Evolutionary conservation across 371 early-diverging fungal genomes (phyloP).

Genomic region (Mucor saturninus): DNA sequence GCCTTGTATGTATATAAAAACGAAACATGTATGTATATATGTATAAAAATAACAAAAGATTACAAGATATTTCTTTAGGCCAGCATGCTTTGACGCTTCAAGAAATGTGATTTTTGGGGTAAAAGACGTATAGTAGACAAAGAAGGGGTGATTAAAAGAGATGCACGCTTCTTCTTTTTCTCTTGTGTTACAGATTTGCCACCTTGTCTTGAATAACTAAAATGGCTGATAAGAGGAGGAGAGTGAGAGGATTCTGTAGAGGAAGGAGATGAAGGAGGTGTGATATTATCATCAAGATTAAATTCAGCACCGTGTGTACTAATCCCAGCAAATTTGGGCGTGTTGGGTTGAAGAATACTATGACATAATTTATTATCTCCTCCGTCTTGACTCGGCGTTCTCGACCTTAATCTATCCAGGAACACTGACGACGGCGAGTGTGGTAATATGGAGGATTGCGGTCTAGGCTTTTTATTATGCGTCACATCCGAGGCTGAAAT

Average conservation of each 20-base stretch:
- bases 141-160: conserved; percentile 21
- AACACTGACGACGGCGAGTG: conserved; percentile 22
- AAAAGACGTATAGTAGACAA: conserved; percentile 23
- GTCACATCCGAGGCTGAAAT: not conserved
- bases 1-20: not conserved
- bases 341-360: not conserved
- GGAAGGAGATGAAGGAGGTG: conserved; percentile 13
- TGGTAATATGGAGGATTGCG: conserved; percentile 19
- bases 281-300: conserved; percentile 1
- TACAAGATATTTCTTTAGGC: conserved; percentile 1
- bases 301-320: not conserved
- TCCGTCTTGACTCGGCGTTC: not conserved
- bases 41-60: not conserved
- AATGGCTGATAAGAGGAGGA: not conserved
- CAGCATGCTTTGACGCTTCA: conserved; percentile 26
- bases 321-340: not conserved
- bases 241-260: not conserved
- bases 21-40: not conserved
- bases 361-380: too few relatives aligned
- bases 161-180: conserved; percentile 23
- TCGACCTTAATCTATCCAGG: conserved; percentile 14
- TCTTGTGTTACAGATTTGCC: not conserved
- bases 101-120: conserved; percentile 29
- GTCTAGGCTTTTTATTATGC: conserved; percentile 3
- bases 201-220: not conserved